Evolutionary conservation across 305 asterid genomes (phyloP).

Genomic region (Fraxinus floribunda): DNA sequence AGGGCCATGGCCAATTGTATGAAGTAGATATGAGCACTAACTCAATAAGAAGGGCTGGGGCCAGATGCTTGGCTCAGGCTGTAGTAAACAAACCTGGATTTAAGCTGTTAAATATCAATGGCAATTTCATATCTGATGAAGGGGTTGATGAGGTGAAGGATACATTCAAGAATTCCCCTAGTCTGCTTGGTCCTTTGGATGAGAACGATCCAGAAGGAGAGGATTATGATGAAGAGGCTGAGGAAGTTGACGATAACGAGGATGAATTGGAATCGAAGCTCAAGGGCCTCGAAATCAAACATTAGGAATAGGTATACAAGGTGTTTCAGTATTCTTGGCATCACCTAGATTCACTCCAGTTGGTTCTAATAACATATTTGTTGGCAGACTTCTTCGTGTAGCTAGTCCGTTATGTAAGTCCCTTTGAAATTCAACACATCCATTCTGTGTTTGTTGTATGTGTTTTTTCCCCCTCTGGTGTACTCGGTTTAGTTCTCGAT

Average conservation of each 20-base stretch:
- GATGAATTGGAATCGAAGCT: slow-evolving; percentile 72
- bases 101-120: slow-evolving; percentile 66
- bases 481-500: neutral
- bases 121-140: slow-evolving; percentile 88
- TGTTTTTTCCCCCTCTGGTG: neutral
- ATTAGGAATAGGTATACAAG: slow-evolving; percentile 42
- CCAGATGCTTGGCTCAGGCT: slow-evolving; percentile 79
- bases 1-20: slow-evolving; percentile 66
- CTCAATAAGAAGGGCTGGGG: slow-evolving; percentile 83
- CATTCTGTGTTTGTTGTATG: neutral
- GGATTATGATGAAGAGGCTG: slow-evolving; percentile 68
- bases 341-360: slow-evolving; percentile 9
- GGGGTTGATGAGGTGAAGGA: slow-evolving; percentile 87
- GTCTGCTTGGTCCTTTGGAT: slow-evolving; percentile 74
- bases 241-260: slow-evolving; percentile 42
- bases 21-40: slow-evolving; percentile 79
- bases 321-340: slow-evolving; percentile 11
- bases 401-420: neutral
- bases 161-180: slow-evolving; percentile 59
- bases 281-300: slow-evolving; percentile 78
- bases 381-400: neutral
- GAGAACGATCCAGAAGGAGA: slow-evolving; percentile 97
- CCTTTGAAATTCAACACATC: neutral
- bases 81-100: slow-evolving; percentile 61
- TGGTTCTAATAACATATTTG: neutral